These are phyloP conservation scores for Euphorbia peplus DNA, from an alignment of 345 rosid species.

Conservation along the genomic window DNA sequence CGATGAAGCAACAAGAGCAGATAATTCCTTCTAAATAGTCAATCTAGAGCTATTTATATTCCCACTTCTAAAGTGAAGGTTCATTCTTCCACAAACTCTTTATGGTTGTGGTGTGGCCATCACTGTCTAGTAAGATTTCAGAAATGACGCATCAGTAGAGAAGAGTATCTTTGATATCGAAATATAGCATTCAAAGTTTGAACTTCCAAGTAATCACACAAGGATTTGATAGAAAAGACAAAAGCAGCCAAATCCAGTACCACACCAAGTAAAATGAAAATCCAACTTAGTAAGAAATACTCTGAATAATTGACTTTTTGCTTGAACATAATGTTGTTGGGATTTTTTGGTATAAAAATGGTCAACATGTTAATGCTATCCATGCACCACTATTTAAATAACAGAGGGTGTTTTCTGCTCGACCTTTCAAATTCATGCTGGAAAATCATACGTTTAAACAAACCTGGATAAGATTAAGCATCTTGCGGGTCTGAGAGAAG, in stretches of 20 bases:
- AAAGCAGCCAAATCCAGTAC: not conserved
- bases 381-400: not conserved
- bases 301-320: not conserved
- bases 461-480: conserved; percentile 95
- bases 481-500: conserved; percentile 96
- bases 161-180: not conserved
- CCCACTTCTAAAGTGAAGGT: not conserved
- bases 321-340: not conserved
- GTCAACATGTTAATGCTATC: not conserved
- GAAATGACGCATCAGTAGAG: not conserved
- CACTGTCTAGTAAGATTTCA: not conserved
- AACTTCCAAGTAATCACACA: not conserved
- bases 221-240: not conserved
- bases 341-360: not conserved
- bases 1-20: not conserved
- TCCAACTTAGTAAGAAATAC: not conserved
- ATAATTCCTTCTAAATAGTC: not conserved
- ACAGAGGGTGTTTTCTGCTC: not conserved
- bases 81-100: not conserved
- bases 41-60: not conserved
- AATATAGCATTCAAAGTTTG: not conserved
- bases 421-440: not conserved
- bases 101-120: not conserved
- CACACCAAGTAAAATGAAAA: not conserved
- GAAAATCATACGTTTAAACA: conserved; percentile 24